phyloP scores from a whole-genome alignment of 805 yeast species.

The Suhomyces kilbournensis region DNA sequence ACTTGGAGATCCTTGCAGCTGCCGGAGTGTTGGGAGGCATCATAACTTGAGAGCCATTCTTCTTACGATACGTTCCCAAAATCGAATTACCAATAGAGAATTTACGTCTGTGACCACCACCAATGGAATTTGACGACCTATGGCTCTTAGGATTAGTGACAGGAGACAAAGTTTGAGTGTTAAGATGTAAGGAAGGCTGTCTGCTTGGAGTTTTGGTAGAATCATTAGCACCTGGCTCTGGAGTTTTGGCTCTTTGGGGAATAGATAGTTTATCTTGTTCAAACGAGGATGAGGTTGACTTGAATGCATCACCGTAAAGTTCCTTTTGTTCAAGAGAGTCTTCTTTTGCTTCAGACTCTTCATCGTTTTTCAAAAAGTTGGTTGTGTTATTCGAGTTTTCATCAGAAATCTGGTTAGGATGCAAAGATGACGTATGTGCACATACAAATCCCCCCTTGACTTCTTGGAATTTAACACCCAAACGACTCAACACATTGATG shows the following conservation, averaged over 20 bases:
- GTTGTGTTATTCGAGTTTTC: conserved; percentile 14
- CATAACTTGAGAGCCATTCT: conserved; percentile 38
- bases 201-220: conserved; percentile 28
- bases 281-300: conserved; percentile 28
- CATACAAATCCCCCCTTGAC: conserved; percentile 94
- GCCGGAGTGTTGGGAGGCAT: conserved; percentile 59
- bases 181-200: conserved; percentile 37
- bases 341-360: conserved; percentile 9
- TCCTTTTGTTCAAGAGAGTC: conserved; percentile 26
- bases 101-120: conserved; percentile 52
- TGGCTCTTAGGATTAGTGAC: conserved; percentile 28
- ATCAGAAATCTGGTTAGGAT: conserved; percentile 7
- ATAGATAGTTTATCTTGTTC: conserved; percentile 13
- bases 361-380: conserved; percentile 15
- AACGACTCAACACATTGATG: conserved; percentile 67
- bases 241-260: conserved; percentile 21
- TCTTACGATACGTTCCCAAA: conserved; percentile 47
- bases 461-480: conserved; percentile 81
- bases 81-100: conserved; percentile 61
- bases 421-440: conserved; percentile 56
- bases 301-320: conserved; percentile 41
- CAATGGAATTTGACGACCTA: conserved; percentile 38
- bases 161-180: conserved; percentile 29
- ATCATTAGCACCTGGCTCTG: conserved; percentile 17
- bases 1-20: conserved; percentile 37